A percentile compares a stretch with the other conserved stretches of the same genome.
Evolutionary conservation across 1,284 basidiomycete species (phyloP).

Genomic region (Phlebopus sp.): DNA sequence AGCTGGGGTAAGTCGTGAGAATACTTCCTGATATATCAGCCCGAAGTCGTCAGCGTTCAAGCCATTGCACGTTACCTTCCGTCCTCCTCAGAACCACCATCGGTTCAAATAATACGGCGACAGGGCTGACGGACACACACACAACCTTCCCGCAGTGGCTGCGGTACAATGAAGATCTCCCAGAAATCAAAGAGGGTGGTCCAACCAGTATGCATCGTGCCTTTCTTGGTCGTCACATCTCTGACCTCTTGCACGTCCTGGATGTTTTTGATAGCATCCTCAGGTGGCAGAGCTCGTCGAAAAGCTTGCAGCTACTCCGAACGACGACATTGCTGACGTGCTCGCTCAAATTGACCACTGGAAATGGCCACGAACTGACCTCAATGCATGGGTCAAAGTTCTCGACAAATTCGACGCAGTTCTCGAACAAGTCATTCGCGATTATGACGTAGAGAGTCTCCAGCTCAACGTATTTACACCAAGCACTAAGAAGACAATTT

Average conservation of each 20-base stretch:
- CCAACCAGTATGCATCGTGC: conserved; percentile 54
- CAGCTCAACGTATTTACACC: conserved; percentile 83
- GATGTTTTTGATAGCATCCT: conserved; percentile 50
- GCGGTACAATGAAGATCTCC: conserved; percentile 73
- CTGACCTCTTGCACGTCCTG: conserved; percentile 18
- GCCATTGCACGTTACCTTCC: conserved; percentile 3
- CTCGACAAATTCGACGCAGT: conserved; percentile 94
- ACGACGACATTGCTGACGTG: conserved; percentile 63
- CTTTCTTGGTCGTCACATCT: conserved; percentile 16
- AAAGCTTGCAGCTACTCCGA: conserved; percentile 60
- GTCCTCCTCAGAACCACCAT: conserved; percentile 16
- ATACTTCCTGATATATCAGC: conserved; percentile 35
- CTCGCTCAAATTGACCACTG: conserved; percentile 72
- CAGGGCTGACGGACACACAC: conserved; percentile 16
- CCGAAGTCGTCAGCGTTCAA: conserved; percentile 22
- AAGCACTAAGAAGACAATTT: conserved; percentile 71
- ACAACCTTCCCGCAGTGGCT: conserved; percentile 43
- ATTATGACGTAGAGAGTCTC: conserved; percentile 81
- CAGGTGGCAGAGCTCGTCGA: conserved; percentile 74
- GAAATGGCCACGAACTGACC: conserved; percentile 96
- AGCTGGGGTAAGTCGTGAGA: conserved; percentile 12
- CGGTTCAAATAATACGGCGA: conserved; percentile 5
- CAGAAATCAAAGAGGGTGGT: conserved; percentile 75
- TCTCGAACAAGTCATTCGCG: conserved; percentile 78
- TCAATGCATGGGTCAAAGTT: conserved; percentile 94